These are phyloP conservation scores for Margaritispora aquatica DNA, from an alignment of 495 filamentous ascomycete genomes.

Conservation along the genomic window DNA sequence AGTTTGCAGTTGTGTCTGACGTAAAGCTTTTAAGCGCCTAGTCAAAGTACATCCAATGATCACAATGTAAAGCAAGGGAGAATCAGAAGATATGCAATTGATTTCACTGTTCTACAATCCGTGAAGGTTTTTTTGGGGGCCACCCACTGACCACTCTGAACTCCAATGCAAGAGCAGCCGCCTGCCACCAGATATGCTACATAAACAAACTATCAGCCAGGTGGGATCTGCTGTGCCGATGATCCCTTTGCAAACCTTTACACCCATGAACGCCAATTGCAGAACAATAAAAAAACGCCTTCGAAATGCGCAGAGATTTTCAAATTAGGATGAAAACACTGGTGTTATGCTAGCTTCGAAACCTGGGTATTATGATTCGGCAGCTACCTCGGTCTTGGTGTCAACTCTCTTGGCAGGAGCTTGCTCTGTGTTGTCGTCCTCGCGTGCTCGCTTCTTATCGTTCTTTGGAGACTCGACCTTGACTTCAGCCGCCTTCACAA, in stretches of 20 bases:
- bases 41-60: no score
- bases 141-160: no score
- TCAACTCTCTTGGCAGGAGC: constrained; percentile 45
- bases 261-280: not conserved
- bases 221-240: not conserved
- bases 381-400: constrained; percentile 30
- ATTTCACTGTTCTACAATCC: no score
- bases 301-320: constrained; percentile 1
- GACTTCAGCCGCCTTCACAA: constrained; percentile 31
- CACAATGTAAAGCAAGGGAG: not conserved
- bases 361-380: constrained; percentile 21
- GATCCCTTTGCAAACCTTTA: no score
- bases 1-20: no score
- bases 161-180: no score
- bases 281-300: not conserved
- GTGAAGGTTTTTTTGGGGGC: no score
- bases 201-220: not conserved
- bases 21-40: no score
- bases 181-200: not conserved
- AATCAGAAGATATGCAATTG: no score
- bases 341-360: no score
- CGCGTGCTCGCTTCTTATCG: constrained; percentile 24
- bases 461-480: not conserved
- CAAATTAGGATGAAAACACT: no score
- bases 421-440: constrained; percentile 14